These are phyloP conservation scores for Neonectria ditissima DNA, from an alignment of 2,329 filamentous ascomycete genomes.

Conservation along the genomic window DNA sequence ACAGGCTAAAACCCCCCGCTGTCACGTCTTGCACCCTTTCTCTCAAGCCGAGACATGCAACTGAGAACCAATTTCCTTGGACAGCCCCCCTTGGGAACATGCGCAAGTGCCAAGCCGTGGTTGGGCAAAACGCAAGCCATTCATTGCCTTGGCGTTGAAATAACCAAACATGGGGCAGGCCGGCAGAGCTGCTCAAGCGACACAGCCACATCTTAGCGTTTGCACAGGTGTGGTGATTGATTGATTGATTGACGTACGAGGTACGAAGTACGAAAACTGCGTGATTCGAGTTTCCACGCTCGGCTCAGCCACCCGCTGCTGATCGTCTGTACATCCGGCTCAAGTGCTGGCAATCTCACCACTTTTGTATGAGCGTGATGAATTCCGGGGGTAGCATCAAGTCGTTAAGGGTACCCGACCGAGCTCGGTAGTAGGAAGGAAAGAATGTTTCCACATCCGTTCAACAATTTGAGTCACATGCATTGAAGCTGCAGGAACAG, in stretches of 20 bases:
- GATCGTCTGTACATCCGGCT: background rate
- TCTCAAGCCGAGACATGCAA: background rate
- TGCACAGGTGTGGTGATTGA: background rate
- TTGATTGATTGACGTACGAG: no score
- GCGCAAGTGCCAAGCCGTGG: background rate
- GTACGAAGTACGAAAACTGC: no score
- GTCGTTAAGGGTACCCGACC: background rate
- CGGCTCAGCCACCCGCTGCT: background rate
- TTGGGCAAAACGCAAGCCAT: background rate
- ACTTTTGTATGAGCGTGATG: background rate
- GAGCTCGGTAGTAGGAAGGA: slow-evolving; percentile 33
- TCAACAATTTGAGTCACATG: no score
- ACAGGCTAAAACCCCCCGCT: background rate
- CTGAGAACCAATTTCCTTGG: background rate
- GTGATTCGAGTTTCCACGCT: no score
- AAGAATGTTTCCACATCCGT: background rate
- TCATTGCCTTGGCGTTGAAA: background rate
- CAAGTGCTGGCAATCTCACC: background rate
- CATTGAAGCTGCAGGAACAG: no score
- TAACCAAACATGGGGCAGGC: no score
- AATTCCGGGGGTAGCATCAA: background rate
- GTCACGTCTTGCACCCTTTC: no score
- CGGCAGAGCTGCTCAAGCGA: no score
- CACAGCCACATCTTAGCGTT: background rate
- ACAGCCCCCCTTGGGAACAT: background rate